A percentile compares a stretch with the other conserved stretches of the same genome.
Evolutionary conservation across 805 yeast genomes (phyloP).

Genomic region (Lipomyces lipofer): DNA sequence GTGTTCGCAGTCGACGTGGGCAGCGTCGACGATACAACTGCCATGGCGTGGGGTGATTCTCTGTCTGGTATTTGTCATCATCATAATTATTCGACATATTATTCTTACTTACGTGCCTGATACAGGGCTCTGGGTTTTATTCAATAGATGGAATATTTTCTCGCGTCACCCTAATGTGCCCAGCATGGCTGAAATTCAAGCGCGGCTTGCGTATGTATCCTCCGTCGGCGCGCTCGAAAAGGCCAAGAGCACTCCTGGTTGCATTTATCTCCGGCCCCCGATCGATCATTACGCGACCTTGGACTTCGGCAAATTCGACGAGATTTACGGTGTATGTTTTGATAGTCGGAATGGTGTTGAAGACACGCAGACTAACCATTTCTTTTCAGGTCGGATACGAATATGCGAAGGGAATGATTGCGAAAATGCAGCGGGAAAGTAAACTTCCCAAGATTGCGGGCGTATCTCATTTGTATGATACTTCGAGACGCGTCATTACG

Average conservation of each 20-base stretch:
- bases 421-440: slow-evolving; percentile 52
- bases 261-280: slow-evolving; percentile 88
- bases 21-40: slow-evolving; percentile 86
- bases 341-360: too few species aligned
- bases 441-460: slow-evolving; percentile 61
- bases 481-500: slow-evolving; percentile 5
- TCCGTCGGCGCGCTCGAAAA: slow-evolving; percentile 89
- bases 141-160: slow-evolving; percentile 88
- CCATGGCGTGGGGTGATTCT: slow-evolving; percentile 89
- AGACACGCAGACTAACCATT: too few species aligned
- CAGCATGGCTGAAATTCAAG: slow-evolving; percentile 90
- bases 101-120: too few species aligned
- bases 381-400: slow-evolving; percentile 41
- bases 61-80: slow-evolving; percentile 51
- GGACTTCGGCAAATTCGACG: slow-evolving; percentile 90
- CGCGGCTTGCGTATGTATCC: slow-evolving; percentile 89
- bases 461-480: slow-evolving; percentile 40
- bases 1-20: slow-evolving; percentile 96
- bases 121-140: slow-evolving; percentile 79
- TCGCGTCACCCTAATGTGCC: slow-evolving; percentile 87
- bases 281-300: slow-evolving; percentile 88
- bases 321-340: slow-evolving; percentile 76
- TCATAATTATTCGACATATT: not conserved
- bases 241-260: slow-evolving; percentile 83
- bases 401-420: slow-evolving; percentile 64